These are phyloP conservation scores for Henckelia pumila DNA, from an alignment of 257 asterid species.

Conservation along the genomic window DNA sequence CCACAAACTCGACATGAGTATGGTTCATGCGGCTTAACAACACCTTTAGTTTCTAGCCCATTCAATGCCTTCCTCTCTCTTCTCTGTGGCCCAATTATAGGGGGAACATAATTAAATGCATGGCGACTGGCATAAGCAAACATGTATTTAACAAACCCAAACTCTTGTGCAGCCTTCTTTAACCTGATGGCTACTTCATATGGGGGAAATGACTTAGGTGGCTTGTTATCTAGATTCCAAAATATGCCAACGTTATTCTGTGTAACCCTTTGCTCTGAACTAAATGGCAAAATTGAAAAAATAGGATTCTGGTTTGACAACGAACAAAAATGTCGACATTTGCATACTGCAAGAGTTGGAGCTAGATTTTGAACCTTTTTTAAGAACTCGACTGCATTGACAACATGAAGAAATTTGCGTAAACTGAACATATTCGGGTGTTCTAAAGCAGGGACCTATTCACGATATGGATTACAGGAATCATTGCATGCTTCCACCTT, in stretches of 20 bases:
- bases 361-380: conserved; percentile 14
- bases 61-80: conserved; percentile 50
- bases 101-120: conserved; percentile 73
- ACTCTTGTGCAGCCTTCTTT: conserved; percentile 57
- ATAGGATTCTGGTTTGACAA: conserved; percentile 23
- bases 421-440: conserved; percentile 32
- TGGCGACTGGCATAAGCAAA: conserved; percentile 78
- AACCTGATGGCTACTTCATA: conserved; percentile 74
- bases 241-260: conserved; percentile 64
- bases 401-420: conserved; percentile 23
- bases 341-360: conserved; percentile 15
- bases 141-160: conserved; percentile 73
- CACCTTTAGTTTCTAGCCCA: conserved; percentile 52
- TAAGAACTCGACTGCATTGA: conserved; percentile 14
- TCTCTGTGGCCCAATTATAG: conserved; percentile 49
- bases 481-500: background rate
- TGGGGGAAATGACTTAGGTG: conserved; percentile 71
- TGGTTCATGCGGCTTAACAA: conserved; percentile 54
- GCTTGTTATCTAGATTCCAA: conserved; percentile 96
- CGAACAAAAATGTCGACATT: conserved; percentile 34
- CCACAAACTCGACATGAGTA: conserved; percentile 81
- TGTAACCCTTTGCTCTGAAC: conserved; percentile 30
- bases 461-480: conserved; percentile 7
- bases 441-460: background rate
- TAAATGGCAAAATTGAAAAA: conserved; percentile 25